phyloP scores from a whole-genome alignment of 768 basidiomycete species.

The Tulasnella calospora region DNA sequence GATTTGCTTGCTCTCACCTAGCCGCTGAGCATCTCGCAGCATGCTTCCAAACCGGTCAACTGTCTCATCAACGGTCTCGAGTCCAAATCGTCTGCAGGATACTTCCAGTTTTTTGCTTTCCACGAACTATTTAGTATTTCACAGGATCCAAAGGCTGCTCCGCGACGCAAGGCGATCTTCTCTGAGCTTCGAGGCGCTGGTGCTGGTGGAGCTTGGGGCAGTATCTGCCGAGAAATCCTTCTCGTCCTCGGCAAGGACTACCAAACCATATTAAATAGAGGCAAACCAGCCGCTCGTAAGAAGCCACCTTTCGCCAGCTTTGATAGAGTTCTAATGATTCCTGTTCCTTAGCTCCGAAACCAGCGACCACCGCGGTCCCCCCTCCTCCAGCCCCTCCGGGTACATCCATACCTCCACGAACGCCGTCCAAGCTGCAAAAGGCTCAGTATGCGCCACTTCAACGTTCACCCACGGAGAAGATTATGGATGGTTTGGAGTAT shows the following conservation, averaged over 20 bases:
- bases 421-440: slow-evolving; percentile 1
- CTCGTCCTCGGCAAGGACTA: slow-evolving; percentile 64
- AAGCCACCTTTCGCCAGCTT: neutral
- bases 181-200: slow-evolving; percentile 63
- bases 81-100: slow-evolving; percentile 47
- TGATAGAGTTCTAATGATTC: neutral
- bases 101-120: slow-evolving; percentile 53
- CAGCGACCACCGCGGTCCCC: neutral
- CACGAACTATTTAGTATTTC: slow-evolving; percentile 55
- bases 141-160: slow-evolving; percentile 41
- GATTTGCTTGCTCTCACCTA: slow-evolving; percentile 32
- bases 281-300: slow-evolving; percentile 35
- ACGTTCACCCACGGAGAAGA: slow-evolving; percentile 6
- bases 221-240: slow-evolving; percentile 54
- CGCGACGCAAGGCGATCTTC: slow-evolving; percentile 55
- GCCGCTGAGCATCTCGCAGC: slow-evolving; percentile 46
- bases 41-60: slow-evolving; percentile 50
- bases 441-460: slow-evolving; percentile 6
- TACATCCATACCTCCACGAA: neutral
- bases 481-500: slow-evolving; percentile 13
- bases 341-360: neutral
- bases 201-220: slow-evolving; percentile 48
- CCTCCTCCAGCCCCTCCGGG: neutral
- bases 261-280: slow-evolving; percentile 57
- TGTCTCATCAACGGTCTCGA: slow-evolving; percentile 61